Evolutionary conservation across 2,329 filamentous ascomycete genomes (phyloP), one percentile per base, ranked within the genome.

Genomic region (Talaromyces funiculosus): DNA sequence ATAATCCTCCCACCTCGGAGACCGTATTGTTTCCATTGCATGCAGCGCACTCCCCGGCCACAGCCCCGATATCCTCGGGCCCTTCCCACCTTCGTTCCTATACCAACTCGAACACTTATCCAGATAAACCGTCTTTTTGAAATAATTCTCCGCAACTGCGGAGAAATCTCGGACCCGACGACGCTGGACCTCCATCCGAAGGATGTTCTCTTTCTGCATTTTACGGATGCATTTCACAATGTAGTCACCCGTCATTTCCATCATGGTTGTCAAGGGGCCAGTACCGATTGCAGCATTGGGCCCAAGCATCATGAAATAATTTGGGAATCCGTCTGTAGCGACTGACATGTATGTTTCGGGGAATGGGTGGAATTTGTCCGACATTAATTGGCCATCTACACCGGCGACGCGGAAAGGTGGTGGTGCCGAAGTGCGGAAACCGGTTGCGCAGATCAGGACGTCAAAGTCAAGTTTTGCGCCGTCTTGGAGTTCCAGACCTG

Each of bases 1-100:
- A 57, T 68, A 76, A 61, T 76, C 73, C 54, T 77, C 75, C 74
- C 73, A 76, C 9, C 73, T 67, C 4, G 74, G 73, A 38, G 72
- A 64, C 4, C 66, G 63, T 14, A 76, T 64, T 3, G 67, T 68
- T 57, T 75, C 70, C 63, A 74, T 69, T 8, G 73, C 68, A 62
- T 77, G 74, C 24, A 76, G 66, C 2, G 73, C 73, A 1, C 56
- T 64, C 69, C 73, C 73, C 47, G 73, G 73, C 72, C 72, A 75
- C 7, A 75, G 57, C 24, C 67, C 71, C 10, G 67, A 68, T 31
- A 75, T 63, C 20, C 69, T 65, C 26, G 71, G 71, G 37, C 70
- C 66, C 38, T 71, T 67, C 2, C 73, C 71, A 24, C 69, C 70
- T 60, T 75, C 33, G 24, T 24, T 53, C 33, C 33, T 76, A 53